phyloP scores from a whole-genome alignment of 2,329 filamentous ascomycete species.

The Colletotrichum sp. region DNA sequence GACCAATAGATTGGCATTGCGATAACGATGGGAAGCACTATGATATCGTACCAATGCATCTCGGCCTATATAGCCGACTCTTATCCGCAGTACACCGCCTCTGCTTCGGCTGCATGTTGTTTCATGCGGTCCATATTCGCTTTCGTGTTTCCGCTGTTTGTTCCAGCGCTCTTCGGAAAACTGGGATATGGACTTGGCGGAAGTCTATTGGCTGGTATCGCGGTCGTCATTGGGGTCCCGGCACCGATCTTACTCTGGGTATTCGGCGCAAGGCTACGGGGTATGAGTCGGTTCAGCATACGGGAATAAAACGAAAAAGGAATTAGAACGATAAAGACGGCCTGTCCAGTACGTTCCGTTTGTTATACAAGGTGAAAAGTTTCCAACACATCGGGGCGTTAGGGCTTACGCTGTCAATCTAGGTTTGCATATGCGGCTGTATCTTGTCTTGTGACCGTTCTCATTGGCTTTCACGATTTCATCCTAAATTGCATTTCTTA shows the following conservation, averaged over 20 bases:
- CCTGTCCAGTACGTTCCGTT: fast-evolving
- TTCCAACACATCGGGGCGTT: background rate
- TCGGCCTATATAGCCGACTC: conserved; percentile 44
- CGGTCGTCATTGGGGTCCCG: conserved; percentile 39
- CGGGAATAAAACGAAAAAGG: background rate
- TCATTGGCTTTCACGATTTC: background rate
- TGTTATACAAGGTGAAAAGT: background rate
- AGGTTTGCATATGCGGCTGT: background rate
- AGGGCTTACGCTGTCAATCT: background rate
- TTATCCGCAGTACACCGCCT: conserved; percentile 51
- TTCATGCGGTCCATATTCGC: conserved; percentile 49
- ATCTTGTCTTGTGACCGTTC: background rate
- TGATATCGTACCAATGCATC: conserved; percentile 7
- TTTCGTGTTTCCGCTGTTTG: conserved; percentile 55
- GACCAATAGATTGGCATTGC: background rate
- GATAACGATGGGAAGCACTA: background rate
- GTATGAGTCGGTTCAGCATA: conserved; percentile 6
- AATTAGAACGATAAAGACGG: fast-evolving
- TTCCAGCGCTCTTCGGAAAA: conserved; percentile 39
- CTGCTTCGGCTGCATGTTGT: conserved; percentile 50
- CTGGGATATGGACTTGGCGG: conserved; percentile 46
- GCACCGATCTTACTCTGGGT: conserved; percentile 44
- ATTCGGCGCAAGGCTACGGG: conserved; percentile 39
- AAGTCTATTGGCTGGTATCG: conserved; percentile 39
- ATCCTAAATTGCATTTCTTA: background rate